Percentiles rank a stretch among this genome's conserved stretches.
These are phyloP conservation scores for Amanita subjunquillea DNA, from an alignment of 768 basidiomycete genomes.

Conservation along the genomic window DNA sequence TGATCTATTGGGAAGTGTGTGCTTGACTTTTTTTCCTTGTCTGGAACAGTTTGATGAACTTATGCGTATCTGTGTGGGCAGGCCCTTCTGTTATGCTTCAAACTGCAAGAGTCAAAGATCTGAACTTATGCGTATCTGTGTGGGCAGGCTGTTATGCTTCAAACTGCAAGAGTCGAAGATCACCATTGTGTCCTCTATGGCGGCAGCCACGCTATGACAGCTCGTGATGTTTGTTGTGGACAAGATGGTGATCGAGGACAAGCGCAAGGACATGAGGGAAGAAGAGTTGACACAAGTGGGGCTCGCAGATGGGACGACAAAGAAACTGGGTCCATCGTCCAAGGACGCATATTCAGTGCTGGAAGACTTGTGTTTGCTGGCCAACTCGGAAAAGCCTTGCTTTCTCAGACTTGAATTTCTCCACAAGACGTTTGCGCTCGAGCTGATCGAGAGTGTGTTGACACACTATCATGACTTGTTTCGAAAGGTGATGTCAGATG, in stretches of 20 bases:
- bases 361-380: slow-evolving; percentile 26
- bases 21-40: slow-evolving; percentile 15
- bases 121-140: neutral
- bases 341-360: slow-evolving; percentile 11
- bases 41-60: neutral
- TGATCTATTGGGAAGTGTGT: slow-evolving; percentile 67
- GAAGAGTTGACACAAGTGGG: slow-evolving; percentile 28
- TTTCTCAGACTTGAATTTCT: slow-evolving; percentile 77
- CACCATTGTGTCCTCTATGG: slow-evolving; percentile 93
- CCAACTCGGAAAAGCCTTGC: slow-evolving; percentile 68
- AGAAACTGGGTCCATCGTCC: slow-evolving; percentile 61
- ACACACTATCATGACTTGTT: slow-evolving; percentile 70
- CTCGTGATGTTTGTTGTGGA: slow-evolving; percentile 98
- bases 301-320: slow-evolving; percentile 62
- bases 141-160: slow-evolving; percentile 83
- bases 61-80: slow-evolving; percentile 19
- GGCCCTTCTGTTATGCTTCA: slow-evolving; percentile 92
- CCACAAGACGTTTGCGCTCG: slow-evolving; percentile 92
- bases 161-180: slow-evolving; percentile 92
- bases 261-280: slow-evolving; percentile 24
- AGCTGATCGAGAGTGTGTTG: slow-evolving; percentile 92
- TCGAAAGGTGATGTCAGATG: slow-evolving; percentile 6
- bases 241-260: slow-evolving; percentile 79
- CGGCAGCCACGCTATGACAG: slow-evolving; percentile 91
- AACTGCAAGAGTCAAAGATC: slow-evolving; percentile 93